A percentile compares a stretch with the other conserved stretches of the same genome.
phyloP scores from a whole-genome alignment of 108 stramenopile genomes.

The Discostella stelligeroides region DNA sequence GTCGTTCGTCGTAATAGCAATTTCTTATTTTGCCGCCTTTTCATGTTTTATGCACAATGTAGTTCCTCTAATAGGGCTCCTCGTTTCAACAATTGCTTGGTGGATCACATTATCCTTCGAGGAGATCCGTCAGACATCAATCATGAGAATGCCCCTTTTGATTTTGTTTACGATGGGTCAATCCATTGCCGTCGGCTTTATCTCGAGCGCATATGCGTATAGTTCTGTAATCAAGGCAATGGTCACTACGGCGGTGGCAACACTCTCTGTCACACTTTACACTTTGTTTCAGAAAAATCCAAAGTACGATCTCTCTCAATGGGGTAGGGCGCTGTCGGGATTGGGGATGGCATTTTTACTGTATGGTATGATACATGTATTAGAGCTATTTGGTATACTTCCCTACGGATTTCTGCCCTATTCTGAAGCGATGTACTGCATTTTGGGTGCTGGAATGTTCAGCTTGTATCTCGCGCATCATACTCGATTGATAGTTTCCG shows the following conservation, averaged over 20 bases:
- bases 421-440: slow-evolving; percentile 62
- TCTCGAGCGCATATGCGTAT: slow-evolving; percentile 70
- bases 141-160: slow-evolving; percentile 77
- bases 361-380: slow-evolving; percentile 69
- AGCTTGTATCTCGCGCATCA: slow-evolving; percentile 79
- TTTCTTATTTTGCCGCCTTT: not conserved
- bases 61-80: slow-evolving; percentile 45
- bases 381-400: slow-evolving; percentile 67
- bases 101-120: slow-evolving; percentile 55
- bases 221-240: slow-evolving; percentile 70
- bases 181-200: slow-evolving; percentile 71
- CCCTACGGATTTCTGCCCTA: slow-evolving; percentile 77
- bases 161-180: slow-evolving; percentile 81
- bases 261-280: slow-evolving; percentile 76
- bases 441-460: slow-evolving; percentile 70
- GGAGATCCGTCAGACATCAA: slow-evolving; percentile 59
- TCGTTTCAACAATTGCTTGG: slow-evolving; percentile 58
- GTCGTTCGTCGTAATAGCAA: not conserved
- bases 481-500: slow-evolving; percentile 79
- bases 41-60: not conserved
- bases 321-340: slow-evolving; percentile 67
- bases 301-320: slow-evolving; percentile 91
- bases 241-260: slow-evolving; percentile 68
- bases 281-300: slow-evolving; percentile 83
- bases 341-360: slow-evolving; percentile 71